A percentile compares a stretch with the other conserved stretches of the same genome.
These are phyloP conservation scores for Coffea eugenioides DNA, from an alignment of 257 asterid species.

Conservation along the genomic window DNA sequence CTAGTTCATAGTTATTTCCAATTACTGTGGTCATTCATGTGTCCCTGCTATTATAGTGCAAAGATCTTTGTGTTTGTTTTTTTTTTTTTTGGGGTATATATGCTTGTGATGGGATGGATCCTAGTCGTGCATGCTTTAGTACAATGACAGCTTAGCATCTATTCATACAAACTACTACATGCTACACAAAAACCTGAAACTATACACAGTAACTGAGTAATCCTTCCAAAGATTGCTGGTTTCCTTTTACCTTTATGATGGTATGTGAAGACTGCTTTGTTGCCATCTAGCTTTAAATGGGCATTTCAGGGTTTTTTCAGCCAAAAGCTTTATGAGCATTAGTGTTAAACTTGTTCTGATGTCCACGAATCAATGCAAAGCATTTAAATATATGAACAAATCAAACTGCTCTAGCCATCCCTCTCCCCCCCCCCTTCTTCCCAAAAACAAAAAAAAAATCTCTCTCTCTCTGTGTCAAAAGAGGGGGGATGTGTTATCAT, in stretches of 20 bases:
- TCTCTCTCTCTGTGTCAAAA: too few species aligned
- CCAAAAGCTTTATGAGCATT: background rate
- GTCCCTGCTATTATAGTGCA: background rate
- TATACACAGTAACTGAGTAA: background rate
- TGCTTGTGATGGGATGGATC: background rate
- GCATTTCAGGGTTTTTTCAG: background rate
- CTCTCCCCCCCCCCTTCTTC: too few species aligned
- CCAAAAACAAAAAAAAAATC: too few species aligned
- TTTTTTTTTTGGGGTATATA: background rate
- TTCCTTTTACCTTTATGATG: background rate
- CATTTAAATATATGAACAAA: background rate
- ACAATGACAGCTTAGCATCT: background rate
- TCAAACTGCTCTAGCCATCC: too few species aligned
- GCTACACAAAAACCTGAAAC: background rate
- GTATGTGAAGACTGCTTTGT: too few species aligned
- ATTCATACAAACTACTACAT: too few species aligned
- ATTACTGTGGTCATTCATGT: background rate
- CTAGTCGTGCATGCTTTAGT: background rate
- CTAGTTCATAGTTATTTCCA: background rate
- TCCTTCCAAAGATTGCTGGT: background rate
- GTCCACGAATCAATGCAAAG: background rate
- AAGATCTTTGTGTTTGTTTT: background rate
- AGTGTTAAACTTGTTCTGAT: background rate
- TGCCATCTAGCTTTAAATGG: conserved; percentile 1
- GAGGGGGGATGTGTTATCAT: too few species aligned